Conservation (phyloP, 495 filamentous ascomycete species). For the Penicillium mononematosum region DNA sequence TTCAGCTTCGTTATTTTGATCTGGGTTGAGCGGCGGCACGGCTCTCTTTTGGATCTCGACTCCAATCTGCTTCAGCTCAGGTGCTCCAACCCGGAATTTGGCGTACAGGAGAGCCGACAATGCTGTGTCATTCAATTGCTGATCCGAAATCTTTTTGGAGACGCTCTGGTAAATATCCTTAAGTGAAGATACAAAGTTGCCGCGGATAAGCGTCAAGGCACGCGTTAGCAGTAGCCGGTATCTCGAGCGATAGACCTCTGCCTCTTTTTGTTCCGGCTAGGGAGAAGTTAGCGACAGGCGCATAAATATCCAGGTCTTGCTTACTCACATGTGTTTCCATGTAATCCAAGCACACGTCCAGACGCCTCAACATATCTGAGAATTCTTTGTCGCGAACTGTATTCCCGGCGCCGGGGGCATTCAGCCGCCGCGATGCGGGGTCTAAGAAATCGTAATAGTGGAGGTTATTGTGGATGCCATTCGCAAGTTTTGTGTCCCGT, state of each 20-base stretch:
- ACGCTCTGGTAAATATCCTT: constrained; percentile 70
- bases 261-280: constrained; percentile 79
- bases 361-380: constrained; percentile 75
- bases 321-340: constrained; percentile 76
- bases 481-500: constrained; percentile 69
- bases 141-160: constrained; percentile 65
- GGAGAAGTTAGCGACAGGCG: constrained; percentile 16
- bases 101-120: constrained; percentile 75
- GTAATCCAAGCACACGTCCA: constrained; percentile 87
- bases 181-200: constrained; percentile 73
- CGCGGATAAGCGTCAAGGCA: constrained; percentile 77
- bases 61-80: constrained; percentile 64
- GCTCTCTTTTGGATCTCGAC: constrained; percentile 69
- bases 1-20: constrained; percentile 63
- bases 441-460: constrained; percentile 92
- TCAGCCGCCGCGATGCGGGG: constrained; percentile 81
- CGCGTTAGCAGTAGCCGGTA: constrained; percentile 71
- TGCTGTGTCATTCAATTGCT: constrained; percentile 72
- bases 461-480: constrained; percentile 79
- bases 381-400: constrained; percentile 79
- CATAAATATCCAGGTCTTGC: background rate
- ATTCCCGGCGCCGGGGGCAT: constrained; percentile 84
- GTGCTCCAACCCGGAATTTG: constrained; percentile 69
- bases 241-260: constrained; percentile 72
- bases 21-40: constrained; percentile 56